These are phyloP conservation scores for Penicillium hordei DNA, from an alignment of 2,329 filamentous ascomycete species.

Conservation along the genomic window DNA sequence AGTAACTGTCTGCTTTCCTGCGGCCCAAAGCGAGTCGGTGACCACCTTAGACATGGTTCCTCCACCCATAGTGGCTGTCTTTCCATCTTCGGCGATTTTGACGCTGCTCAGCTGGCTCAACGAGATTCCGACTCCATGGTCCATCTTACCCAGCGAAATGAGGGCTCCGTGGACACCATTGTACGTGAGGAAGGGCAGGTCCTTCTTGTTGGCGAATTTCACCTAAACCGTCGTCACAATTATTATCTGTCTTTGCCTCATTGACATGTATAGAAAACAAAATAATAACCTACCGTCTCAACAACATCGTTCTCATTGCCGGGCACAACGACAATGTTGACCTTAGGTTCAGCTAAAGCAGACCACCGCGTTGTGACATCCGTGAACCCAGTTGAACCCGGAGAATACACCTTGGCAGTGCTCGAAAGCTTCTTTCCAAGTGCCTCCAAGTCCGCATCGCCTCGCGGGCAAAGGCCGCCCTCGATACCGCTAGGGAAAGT, in stretches of 20 bases:
- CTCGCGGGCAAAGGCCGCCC: slow-evolving; percentile 9
- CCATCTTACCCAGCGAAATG: slow-evolving; percentile 51
- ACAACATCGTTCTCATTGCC: slow-evolving; percentile 52
- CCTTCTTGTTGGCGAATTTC: slow-evolving; percentile 49
- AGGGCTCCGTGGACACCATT: slow-evolving; percentile 56
- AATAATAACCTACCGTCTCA: slow-evolving; percentile 42
- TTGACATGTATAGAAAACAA: neutral
- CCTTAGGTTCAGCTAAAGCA: slow-evolving; percentile 42
- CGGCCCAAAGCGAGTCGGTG: slow-evolving; percentile 51
- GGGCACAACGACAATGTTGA: slow-evolving; percentile 51
- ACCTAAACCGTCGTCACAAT: slow-evolving; percentile 29
- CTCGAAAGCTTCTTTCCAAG: slow-evolving; percentile 35
- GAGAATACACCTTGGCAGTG: slow-evolving; percentile 45
- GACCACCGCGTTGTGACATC: slow-evolving; percentile 50
- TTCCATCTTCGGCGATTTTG: slow-evolving; percentile 37
- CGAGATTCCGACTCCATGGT: slow-evolving; percentile 53
- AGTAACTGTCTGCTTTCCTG: slow-evolving; percentile 53
- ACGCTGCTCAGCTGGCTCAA: slow-evolving; percentile 49
- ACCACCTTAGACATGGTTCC: slow-evolving; percentile 50
- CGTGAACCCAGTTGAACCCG: slow-evolving; percentile 44
- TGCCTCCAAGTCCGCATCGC: slow-evolving; percentile 18
- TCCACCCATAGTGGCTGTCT: slow-evolving; percentile 51
- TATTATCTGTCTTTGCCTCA: slow-evolving; percentile 5
- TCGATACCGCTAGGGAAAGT: slow-evolving; percentile 2
- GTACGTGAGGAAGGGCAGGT: slow-evolving; percentile 54